Base-by-base conservation (phyloP, 331 rosid species). In the Acacia pycnantha region DNA sequence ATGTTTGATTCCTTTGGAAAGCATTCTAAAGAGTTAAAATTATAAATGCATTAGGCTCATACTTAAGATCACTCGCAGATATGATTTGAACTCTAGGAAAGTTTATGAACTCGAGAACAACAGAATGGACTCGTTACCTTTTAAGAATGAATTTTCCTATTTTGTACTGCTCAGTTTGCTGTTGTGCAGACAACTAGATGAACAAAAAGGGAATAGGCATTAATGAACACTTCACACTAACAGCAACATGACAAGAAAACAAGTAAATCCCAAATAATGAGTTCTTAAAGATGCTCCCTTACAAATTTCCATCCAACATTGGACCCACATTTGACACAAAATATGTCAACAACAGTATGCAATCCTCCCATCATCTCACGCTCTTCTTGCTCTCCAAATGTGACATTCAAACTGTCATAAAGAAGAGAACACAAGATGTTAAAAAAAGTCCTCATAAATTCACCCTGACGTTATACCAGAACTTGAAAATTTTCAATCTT, bases 281-380 rank as follows among this genome's bases (percentile, higher is more conserved):
- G 65, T 31, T 56, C 24, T 33, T 46, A 47, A 43, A 53, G 46
- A 3, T 10, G 74, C 67, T 83, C 66, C 93, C 37, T 86, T 85
- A 92, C 98, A 82, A 88, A 92, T 94, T 88, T 94, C 96, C 93
- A 91, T 48, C 98, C 98, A 81, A 94, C 88, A 73, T 85, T 74
- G 65, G 98, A 90, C 13, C 97, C 93, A 79, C 98, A 94, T 5
- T 86, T 51, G 66, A 90, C 89, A 53, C 98, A 91, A 74, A 88
- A 91, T 40, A 94, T 86, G 92, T 92, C 98, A 4, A 88, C 92
- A 9, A 89, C 94, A 65, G 91, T 90, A 85, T 90, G 92, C 80
- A 88, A 1, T 79, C 98, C 98, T 0, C 95, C 89, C 19, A 86
- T 85, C 98, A 94, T 89, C 77, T 83, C 69, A 79, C 95, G 81